These are phyloP conservation scores for Hirschfeldia incana DNA, from an alignment of 345 rosid species.

Conservation along the genomic window DNA sequence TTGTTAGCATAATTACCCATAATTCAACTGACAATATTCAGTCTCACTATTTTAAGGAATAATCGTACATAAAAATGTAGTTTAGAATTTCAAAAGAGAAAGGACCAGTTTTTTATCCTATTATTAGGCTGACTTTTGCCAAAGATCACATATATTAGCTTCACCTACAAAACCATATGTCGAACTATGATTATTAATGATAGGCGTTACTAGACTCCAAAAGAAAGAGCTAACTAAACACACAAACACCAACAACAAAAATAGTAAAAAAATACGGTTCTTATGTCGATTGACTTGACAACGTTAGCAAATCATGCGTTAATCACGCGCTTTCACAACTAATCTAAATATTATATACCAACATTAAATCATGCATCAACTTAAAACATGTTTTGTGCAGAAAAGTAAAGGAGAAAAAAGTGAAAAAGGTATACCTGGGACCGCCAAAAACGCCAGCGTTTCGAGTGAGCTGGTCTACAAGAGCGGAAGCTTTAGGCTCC, in stretches of 20 bases:
- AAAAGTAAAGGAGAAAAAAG: neutral
- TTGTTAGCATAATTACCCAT: neutral
- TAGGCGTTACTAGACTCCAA: neutral
- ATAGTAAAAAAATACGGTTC: neutral
- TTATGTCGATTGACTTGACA: slow-evolving; percentile 2
- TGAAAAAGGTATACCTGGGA: slow-evolving; percentile 47
- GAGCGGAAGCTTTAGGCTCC: slow-evolving; percentile 67
- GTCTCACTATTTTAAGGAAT: neutral
- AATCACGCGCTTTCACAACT: slow-evolving; percentile 32
- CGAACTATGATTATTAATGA: neutral
- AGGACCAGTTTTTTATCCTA: neutral
- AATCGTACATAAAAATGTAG: neutral
- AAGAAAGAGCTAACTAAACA: neutral
- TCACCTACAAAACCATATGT: neutral
- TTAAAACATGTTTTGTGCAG: neutral
- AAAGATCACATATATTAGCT: neutral
- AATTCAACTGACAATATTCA: neutral
- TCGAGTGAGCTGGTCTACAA: slow-evolving; percentile 58
- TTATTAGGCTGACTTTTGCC: neutral
- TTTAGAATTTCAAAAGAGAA: neutral
- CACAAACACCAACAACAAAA: neutral
- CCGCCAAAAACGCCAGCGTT: slow-evolving; percentile 73
- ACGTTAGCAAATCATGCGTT: slow-evolving; percentile 17
- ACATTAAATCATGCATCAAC: slow-evolving; percentile 11
- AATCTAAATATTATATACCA: slow-evolving; percentile 6